Conservation (phyloP, 2,329 filamentous ascomycete species). For the Arthrobotrys pseudoclavata region DNA sequence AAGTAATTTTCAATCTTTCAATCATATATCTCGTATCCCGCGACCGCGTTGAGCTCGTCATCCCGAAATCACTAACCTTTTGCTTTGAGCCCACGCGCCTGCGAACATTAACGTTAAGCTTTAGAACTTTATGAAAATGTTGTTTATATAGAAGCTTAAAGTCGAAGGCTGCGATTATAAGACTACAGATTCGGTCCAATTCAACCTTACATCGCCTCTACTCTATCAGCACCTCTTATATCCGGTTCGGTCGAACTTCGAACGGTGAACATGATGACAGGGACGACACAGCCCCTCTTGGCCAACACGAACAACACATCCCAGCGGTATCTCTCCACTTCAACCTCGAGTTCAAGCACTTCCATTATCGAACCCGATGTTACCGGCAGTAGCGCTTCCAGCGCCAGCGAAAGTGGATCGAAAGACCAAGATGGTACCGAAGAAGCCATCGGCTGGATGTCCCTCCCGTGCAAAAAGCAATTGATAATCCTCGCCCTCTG, state of each 20-base stretch:
- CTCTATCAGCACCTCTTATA: background rate
- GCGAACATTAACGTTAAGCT: slow-evolving; percentile 9
- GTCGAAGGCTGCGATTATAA: background rate
- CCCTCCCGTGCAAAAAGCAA: slow-evolving; percentile 82
- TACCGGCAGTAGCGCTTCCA: slow-evolving; percentile 26
- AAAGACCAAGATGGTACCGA: slow-evolving; percentile 16
- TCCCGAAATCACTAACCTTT: background rate
- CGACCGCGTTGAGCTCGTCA: slow-evolving; percentile 24
- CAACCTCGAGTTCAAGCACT: slow-evolving; percentile 30
- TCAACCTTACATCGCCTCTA: background rate
- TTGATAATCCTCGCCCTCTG: slow-evolving; percentile 82
- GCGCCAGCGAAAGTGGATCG: slow-evolving; percentile 23
- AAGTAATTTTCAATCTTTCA: background rate
- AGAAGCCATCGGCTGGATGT: slow-evolving; percentile 75
- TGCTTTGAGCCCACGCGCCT: background rate
- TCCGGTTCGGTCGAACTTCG: background rate
- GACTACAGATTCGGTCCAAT: background rate
- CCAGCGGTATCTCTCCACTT: slow-evolving; percentile 7
- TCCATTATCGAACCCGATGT: slow-evolving; percentile 30
- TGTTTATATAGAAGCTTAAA: background rate
- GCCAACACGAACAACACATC: slow-evolving; percentile 53
- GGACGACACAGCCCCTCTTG: slow-evolving; percentile 52
- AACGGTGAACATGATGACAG: background rate
- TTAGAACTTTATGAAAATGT: slow-evolving; percentile 1
- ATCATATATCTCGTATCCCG: slow-evolving; percentile 15